Conservation (phyloP, 2,329 filamentous ascomycete genomes). For the Orbilia ellipsospora region DNA sequence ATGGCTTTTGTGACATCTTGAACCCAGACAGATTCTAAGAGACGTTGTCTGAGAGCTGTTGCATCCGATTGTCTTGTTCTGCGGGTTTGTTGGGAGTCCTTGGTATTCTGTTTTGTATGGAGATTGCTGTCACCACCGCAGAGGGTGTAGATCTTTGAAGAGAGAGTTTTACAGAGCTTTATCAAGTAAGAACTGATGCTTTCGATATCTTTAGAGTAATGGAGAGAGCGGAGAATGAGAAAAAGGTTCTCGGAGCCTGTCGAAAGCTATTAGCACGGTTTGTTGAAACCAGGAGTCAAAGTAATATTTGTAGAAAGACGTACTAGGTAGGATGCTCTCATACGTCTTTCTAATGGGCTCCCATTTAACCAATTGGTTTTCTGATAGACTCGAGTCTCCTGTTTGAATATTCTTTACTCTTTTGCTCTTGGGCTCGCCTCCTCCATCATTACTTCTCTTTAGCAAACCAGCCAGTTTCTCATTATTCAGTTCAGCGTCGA, state of each 20-base stretch:
- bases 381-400: not conserved
- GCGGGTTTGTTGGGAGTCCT: slow-evolving; percentile 9
- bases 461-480: slow-evolving; percentile 21
- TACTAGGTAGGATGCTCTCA: slow-evolving; percentile 28
- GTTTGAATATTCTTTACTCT: slow-evolving; percentile 2
- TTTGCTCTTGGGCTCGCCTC: not conserved
- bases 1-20: slow-evolving; percentile 26
- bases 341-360: slow-evolving; percentile 41
- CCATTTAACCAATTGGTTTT: slow-evolving; percentile 28
- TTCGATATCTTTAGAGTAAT: slow-evolving; percentile 30
- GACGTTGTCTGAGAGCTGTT: slow-evolving; percentile 14
- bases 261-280: not conserved
- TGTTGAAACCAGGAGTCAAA: not conserved
- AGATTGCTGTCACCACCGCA: slow-evolving; percentile 9
- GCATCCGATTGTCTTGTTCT: slow-evolving; percentile 35
- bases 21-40: slow-evolving; percentile 39
- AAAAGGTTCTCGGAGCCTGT: slow-evolving; percentile 25
- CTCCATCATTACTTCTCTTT: slow-evolving; percentile 9
- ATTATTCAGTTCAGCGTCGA: slow-evolving; percentile 34
- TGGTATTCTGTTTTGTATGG: slow-evolving; percentile 1
- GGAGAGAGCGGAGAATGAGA: slow-evolving; percentile 30
- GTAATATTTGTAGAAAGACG: not conserved
- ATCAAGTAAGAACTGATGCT: slow-evolving; percentile 12
- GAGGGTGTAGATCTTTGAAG: slow-evolving; percentile 32
- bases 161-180: slow-evolving; percentile 41